Evolutionary conservation across 768 basidiomycete genomes (phyloP).

Genomic region (Tulasnella sp.): DNA sequence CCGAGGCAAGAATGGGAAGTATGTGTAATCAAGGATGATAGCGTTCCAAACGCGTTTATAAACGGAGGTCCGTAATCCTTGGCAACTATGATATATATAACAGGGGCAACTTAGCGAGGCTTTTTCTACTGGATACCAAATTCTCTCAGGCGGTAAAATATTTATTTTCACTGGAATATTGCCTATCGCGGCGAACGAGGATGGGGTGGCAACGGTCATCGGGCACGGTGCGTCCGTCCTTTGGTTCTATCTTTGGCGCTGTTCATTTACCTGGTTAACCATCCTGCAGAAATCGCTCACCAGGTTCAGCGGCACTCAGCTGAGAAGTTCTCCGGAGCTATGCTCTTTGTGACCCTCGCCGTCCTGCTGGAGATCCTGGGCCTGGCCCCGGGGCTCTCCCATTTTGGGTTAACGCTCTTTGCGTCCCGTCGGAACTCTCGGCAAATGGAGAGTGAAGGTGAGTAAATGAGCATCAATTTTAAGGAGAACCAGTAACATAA

Average conservation of each 20-base stretch:
- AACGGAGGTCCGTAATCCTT: too few species aligned
- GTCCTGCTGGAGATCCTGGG: slow-evolving; percentile 51
- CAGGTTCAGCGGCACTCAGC: slow-evolving; percentile 55
- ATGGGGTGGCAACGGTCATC: too few species aligned
- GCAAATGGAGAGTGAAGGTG: slow-evolving; percentile 76
- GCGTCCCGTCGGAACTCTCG: slow-evolving; percentile 76
- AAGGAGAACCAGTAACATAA: slow-evolving; percentile 1
- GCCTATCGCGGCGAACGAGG: too few species aligned
- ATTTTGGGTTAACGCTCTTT: slow-evolving; percentile 45
- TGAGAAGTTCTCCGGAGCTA: slow-evolving; percentile 45
- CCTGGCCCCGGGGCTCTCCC: slow-evolving; percentile 40
- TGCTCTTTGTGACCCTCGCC: slow-evolving; percentile 42
- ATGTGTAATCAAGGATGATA: too few species aligned
- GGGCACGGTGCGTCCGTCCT: too few species aligned
- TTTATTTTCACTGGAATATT: too few species aligned
- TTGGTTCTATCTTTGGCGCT: background rate
- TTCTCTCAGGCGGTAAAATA: too few species aligned
- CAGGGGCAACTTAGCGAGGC: too few species aligned
- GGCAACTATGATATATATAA: too few species aligned
- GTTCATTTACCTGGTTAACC: background rate
- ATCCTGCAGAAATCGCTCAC: slow-evolving; percentile 10
- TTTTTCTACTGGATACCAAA: too few species aligned
- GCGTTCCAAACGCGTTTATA: too few species aligned
- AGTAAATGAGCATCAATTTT: background rate
- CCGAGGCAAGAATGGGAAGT: too few species aligned